These are phyloP conservation scores for Phialemonium atrogriseum DNA, from an alignment of 2,329 filamentous ascomycete species.

Conservation along the genomic window DNA sequence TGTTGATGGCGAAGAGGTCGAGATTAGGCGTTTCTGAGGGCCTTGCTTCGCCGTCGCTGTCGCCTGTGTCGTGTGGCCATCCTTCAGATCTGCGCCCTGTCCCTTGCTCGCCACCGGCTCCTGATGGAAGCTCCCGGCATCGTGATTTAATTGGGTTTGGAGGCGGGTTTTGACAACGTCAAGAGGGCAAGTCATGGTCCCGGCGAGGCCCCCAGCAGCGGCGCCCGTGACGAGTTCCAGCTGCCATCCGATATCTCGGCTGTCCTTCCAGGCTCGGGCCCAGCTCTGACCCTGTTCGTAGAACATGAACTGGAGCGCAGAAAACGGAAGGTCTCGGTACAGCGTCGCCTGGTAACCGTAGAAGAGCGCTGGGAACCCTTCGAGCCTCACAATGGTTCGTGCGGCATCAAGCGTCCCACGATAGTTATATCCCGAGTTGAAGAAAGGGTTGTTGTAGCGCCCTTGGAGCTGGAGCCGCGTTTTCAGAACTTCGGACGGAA, in stretches of 20 bases:
- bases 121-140: slow-evolving; percentile 13
- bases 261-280: slow-evolving; percentile 71
- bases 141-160: slow-evolving; percentile 71
- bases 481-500: slow-evolving; percentile 95
- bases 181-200: slow-evolving; percentile 88
- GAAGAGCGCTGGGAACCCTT: slow-evolving; percentile 82
- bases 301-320: slow-evolving; percentile 93
- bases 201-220: slow-evolving; percentile 83
- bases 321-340: slow-evolving; percentile 90
- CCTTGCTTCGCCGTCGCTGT: slow-evolving; percentile 12
- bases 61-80: slow-evolving; percentile 5
- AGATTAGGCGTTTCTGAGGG: slow-evolving; percentile 63
- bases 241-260: slow-evolving; percentile 74
- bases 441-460: slow-evolving; percentile 88
- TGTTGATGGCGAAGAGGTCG: slow-evolving; percentile 82
- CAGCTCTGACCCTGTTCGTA: slow-evolving; percentile 88
- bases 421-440: slow-evolving; percentile 94
- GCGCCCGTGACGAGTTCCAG: slow-evolving; percentile 86
- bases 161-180: slow-evolving; percentile 97
- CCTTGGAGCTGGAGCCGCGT: slow-evolving; percentile 95
- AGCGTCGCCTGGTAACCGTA: slow-evolving; percentile 96
- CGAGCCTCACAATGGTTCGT: slow-evolving; percentile 72
- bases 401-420: slow-evolving; percentile 75
- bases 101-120: slow-evolving; percentile 4
- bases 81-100: slow-evolving; percentile 16